These are phyloP conservation scores for Fusarium anthophilum DNA, from an alignment of 2,329 filamentous ascomycete species.

Conservation along the genomic window DNA sequence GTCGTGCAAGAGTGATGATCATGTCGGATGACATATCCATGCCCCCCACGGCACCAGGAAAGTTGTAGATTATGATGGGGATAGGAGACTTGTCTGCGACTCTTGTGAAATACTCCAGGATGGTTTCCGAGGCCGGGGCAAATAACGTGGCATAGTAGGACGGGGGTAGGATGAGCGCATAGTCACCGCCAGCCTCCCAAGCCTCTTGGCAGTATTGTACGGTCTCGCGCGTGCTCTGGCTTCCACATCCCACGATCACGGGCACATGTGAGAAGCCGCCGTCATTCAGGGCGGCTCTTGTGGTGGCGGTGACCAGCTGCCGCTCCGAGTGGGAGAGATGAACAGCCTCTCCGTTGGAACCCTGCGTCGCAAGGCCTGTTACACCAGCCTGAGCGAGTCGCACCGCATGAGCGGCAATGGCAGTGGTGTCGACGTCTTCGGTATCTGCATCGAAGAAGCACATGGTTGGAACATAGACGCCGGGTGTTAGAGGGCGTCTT, in stretches of 20 bases:
- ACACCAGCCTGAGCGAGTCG: slow-evolving; percentile 79
- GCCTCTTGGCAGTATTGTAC: slow-evolving; percentile 76
- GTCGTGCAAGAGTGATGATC: slow-evolving; percentile 66
- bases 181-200: slow-evolving; percentile 75
- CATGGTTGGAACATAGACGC: slow-evolving; percentile 78
- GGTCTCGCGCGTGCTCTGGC: slow-evolving; percentile 77
- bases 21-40: slow-evolving; percentile 71
- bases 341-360: slow-evolving; percentile 85
- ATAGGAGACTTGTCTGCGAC: slow-evolving; percentile 72
- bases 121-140: slow-evolving; percentile 58
- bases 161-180: slow-evolving; percentile 78
- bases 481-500: slow-evolving; percentile 55
- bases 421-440: slow-evolving; percentile 73
- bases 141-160: slow-evolving; percentile 78
- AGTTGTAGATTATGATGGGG: slow-evolving; percentile 76
- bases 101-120: slow-evolving; percentile 72
- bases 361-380: slow-evolving; percentile 78
- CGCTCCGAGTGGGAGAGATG: slow-evolving; percentile 78
- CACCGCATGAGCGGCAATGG: slow-evolving; percentile 69
- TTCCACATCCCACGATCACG: slow-evolving; percentile 79
- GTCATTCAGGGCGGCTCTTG: slow-evolving; percentile 72
- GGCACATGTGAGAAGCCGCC: slow-evolving; percentile 73
- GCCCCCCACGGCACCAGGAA: slow-evolving; percentile 70
- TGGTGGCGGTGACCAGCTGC: slow-evolving; percentile 72
- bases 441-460: slow-evolving; percentile 74